Evolutionary conservation across 2,329 filamentous ascomycete genomes (phyloP).

Genomic region (Pleomassaria siparia): DNA sequence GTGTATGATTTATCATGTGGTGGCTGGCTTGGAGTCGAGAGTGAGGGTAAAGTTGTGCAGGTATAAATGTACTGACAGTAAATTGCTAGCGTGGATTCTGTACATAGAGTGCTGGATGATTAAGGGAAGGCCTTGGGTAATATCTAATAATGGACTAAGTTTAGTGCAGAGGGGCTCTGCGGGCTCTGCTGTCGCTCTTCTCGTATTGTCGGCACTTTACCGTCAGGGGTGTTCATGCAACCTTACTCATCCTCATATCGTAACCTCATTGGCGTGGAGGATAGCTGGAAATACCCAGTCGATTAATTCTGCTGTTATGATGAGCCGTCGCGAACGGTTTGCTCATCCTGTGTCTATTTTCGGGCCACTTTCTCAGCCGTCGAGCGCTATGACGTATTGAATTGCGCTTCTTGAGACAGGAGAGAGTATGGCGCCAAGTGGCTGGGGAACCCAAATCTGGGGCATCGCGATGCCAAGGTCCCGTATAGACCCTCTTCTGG

Average conservation of each 20-base stretch:
- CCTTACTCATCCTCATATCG: constrained; percentile 8
- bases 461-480: constrained; percentile 1
- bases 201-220: constrained; percentile 6
- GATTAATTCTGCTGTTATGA: not conserved
- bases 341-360: constrained; percentile 1
- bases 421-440: constrained; percentile 2
- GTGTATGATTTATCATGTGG: no score
- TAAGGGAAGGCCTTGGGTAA: no score
- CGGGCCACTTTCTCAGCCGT: constrained; percentile 9
- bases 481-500: constrained; percentile 4
- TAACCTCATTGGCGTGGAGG: constrained; percentile 5
- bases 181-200: no score
- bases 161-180: constrained; percentile 16
- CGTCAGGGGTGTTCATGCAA: constrained; percentile 4
- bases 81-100: not conserved
- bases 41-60: not conserved
- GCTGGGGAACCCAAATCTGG: constrained; percentile 1
- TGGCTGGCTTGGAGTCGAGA: not conserved
- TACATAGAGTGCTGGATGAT: not conserved
- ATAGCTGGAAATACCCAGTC: constrained; percentile 6
- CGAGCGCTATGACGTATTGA: not conserved
- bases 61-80: no score
- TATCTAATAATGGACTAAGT: constrained; percentile 15
- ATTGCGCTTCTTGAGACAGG: constrained; percentile 3
- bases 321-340: not conserved